These are phyloP conservation scores for Penicillium sp. DNA, from an alignment of 2,329 filamentous ascomycete genomes.

Conservation along the genomic window DNA sequence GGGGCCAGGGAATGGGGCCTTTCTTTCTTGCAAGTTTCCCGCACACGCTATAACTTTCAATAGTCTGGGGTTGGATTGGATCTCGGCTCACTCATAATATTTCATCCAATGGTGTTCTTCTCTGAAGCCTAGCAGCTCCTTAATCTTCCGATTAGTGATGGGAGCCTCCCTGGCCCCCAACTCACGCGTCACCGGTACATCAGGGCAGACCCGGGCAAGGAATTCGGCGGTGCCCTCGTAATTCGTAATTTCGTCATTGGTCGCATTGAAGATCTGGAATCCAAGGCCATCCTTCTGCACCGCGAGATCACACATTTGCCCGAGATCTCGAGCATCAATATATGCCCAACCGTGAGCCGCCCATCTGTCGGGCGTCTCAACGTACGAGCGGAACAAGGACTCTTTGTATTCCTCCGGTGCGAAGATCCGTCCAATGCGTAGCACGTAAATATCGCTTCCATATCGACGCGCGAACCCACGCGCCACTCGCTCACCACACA, in stretches of 20 bases:
- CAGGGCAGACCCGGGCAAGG: constrained; percentile 51
- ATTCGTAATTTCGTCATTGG: constrained; percentile 62
- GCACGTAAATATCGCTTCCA: constrained; percentile 58
- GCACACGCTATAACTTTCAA: neutral
- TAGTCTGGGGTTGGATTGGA: neutral
- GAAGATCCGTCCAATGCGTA: constrained; percentile 63
- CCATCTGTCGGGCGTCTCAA: constrained; percentile 52
- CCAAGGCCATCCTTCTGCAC: constrained; percentile 58
- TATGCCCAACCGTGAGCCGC: constrained; percentile 65
- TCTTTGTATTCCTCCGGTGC: constrained; percentile 61
- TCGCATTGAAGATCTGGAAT: constrained; percentile 66
- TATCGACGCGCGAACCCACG: constrained; percentile 60
- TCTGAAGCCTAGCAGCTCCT: constrained; percentile 59
- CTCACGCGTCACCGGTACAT: constrained; percentile 55
- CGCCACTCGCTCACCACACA: constrained; percentile 60
- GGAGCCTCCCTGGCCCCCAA: constrained; percentile 63
- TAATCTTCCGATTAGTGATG: constrained; percentile 62
- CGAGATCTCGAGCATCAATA: constrained; percentile 63
- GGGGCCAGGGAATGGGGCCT: neutral
- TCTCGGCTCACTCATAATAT: constrained; percentile 15
- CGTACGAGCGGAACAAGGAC: constrained; percentile 53
- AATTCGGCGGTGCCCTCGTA: constrained; percentile 54
- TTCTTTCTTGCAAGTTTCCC: neutral
- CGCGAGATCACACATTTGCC: constrained; percentile 60
- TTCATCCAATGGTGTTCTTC: constrained; percentile 51